Conservation (phyloP, 805 yeast genomes). For the Saccharomyces paradoxus region DNA sequence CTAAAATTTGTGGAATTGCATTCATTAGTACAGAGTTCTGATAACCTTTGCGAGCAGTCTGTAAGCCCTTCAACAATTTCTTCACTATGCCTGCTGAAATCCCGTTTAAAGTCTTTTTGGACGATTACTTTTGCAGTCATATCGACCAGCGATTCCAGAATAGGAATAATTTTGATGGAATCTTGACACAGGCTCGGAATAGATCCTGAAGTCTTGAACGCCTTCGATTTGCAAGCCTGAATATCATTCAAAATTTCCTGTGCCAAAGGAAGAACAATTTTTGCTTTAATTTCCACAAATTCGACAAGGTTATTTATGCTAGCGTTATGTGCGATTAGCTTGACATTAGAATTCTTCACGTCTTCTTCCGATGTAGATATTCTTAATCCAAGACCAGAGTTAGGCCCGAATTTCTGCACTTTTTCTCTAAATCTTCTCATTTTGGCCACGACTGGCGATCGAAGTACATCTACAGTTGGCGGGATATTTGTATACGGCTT, state of each 20-base stretch:
- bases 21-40: neutral
- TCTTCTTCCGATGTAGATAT: neutral
- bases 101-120: neutral
- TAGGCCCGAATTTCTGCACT: conserved; percentile 5
- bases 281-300: neutral
- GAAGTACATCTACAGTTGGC: neutral
- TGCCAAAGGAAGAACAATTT: neutral
- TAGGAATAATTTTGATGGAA: neutral
- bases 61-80: neutral
- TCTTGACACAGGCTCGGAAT: neutral
- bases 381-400: conserved; percentile 11
- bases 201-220: neutral
- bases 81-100: neutral
- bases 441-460: neutral
- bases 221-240: neutral
- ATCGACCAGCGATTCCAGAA: neutral
- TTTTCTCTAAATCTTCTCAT: conserved; percentile 10
- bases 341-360: neutral
- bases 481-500: neutral
- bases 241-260: neutral
- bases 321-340: neutral
- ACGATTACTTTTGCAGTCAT: neutral
- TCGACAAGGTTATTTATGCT: neutral
- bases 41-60: neutral
- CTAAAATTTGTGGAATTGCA: neutral